phyloP scores from a whole-genome alignment of 176 grass and related monocot species.

The Eleusine coracana region DNA sequence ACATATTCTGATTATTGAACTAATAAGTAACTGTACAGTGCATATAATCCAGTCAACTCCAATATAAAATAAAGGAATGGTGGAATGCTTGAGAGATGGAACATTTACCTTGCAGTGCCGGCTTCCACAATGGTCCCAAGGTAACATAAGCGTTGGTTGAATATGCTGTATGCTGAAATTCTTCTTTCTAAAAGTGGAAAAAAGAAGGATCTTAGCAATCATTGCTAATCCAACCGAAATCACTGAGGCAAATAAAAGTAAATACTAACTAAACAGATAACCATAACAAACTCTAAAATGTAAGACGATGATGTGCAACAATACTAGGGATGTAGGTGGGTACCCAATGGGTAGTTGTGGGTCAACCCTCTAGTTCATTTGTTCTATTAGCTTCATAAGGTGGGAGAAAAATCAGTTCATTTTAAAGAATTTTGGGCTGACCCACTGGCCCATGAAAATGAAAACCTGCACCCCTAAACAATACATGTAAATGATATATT shows the following conservation, averaged over 20 bases:
- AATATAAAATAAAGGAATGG: slow-evolving; percentile 8
- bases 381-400: too few species aligned
- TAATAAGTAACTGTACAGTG: not conserved
- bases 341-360: too few species aligned
- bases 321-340: too few species aligned
- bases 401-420: too few species aligned
- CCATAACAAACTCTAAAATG: not conserved
- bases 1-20: not conserved
- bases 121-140: slow-evolving; percentile 74
- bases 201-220: slow-evolving; percentile 33
- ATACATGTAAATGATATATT: not conserved
- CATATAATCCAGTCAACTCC: not conserved
- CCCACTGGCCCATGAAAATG: too few species aligned
- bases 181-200: slow-evolving; percentile 73
- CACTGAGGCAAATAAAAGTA: not conserved
- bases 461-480: too few species aligned
- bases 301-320: not conserved
- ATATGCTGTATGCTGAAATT: slow-evolving; percentile 98
- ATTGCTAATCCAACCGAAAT: not conserved
- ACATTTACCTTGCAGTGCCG: slow-evolving; percentile 62
- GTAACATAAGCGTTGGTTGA: slow-evolving; percentile 85
- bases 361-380: too few species aligned
- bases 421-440: too few species aligned
- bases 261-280: not conserved
- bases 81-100: not conserved